Percentiles rank a stretch among this genome's conserved stretches.
These are phyloP conservation scores for Raddia distichophylla DNA, from an alignment of 176 grass and related monocot species.

Conservation along the genomic window DNA sequence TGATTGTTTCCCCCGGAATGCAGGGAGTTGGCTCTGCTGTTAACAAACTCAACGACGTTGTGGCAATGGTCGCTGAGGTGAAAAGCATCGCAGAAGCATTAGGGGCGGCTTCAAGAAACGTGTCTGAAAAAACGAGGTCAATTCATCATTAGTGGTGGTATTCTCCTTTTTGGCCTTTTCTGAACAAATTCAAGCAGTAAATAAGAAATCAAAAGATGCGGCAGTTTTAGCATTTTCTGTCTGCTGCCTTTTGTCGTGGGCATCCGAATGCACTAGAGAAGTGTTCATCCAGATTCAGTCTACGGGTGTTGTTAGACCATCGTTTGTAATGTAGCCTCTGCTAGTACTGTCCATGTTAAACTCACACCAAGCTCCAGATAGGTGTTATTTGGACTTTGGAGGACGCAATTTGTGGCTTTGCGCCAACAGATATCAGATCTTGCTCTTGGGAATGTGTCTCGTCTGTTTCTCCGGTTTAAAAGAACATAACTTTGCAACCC, in stretches of 20 bases:
- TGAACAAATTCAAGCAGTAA: conserved; percentile 15
- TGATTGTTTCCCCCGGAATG: conserved; percentile 14
- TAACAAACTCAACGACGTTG: conserved; percentile 75
- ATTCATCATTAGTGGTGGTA: conserved; percentile 37
- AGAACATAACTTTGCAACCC: neutral
- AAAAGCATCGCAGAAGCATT: conserved; percentile 69
- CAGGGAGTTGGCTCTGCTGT: conserved; percentile 81
- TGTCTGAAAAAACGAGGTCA: conserved; percentile 47
- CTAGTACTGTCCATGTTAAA: neutral
- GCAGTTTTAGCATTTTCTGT: conserved; percentile 5
- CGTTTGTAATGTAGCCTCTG: neutral
- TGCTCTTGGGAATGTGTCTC: neutral
- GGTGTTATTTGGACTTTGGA: neutral
- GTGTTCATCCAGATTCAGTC: neutral
- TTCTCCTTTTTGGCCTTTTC: neutral
- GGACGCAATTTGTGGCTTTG: neutral
- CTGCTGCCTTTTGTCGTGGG: conserved; percentile 12
- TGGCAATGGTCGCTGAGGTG: conserved; percentile 87
- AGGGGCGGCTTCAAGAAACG: conserved; percentile 34
- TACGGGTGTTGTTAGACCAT: neutral
- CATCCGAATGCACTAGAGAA: neutral
- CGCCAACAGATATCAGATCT: neutral
- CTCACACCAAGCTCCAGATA: neutral
- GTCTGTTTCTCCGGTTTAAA: neutral
- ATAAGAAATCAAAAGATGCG: conserved; percentile 3